A percentile compares a stretch with the other conserved stretches of the same genome.
Conservation (phyloP, 1,284 basidiomycete species). For the Ganoderma leucocontextum region DNA sequence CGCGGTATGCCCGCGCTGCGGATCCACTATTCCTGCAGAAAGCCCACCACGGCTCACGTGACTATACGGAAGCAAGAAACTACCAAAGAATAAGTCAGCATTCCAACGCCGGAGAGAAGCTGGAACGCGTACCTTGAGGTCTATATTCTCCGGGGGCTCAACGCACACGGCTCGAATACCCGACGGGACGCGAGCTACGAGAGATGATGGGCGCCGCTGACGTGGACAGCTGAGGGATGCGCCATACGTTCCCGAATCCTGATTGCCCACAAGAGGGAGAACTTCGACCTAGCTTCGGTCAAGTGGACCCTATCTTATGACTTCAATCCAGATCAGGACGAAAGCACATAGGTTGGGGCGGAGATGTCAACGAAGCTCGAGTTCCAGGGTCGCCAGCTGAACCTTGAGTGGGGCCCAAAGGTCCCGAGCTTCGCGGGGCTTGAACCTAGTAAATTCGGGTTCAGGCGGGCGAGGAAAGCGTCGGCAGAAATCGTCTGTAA, state of each 20-base stretch:
- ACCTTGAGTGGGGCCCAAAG: background rate
- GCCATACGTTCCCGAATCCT: background rate
- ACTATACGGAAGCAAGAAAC: background rate
- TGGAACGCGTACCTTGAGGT: background rate
- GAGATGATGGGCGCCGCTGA: background rate
- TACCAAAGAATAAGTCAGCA: background rate
- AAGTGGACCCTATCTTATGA: background rate
- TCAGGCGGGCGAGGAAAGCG: background rate
- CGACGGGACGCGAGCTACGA: background rate
- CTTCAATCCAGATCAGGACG: background rate
- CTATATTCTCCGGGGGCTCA: background rate
- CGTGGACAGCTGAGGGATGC: background rate
- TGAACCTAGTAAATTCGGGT: background rate
- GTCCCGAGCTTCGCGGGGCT: background rate
- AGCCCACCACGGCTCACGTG: background rate
- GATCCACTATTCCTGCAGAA: background rate
- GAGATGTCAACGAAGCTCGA: constrained; percentile 3
- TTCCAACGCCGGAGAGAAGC: background rate
- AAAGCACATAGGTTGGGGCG: background rate
- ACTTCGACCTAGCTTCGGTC: background rate
- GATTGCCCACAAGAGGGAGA: background rate
- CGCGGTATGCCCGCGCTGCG: background rate
- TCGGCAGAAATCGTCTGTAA: background rate
- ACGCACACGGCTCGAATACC: background rate
- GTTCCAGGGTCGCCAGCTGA: background rate